Conservation (phyloP, 305 asterid genomes). For the Solanum hybrid region DNA sequence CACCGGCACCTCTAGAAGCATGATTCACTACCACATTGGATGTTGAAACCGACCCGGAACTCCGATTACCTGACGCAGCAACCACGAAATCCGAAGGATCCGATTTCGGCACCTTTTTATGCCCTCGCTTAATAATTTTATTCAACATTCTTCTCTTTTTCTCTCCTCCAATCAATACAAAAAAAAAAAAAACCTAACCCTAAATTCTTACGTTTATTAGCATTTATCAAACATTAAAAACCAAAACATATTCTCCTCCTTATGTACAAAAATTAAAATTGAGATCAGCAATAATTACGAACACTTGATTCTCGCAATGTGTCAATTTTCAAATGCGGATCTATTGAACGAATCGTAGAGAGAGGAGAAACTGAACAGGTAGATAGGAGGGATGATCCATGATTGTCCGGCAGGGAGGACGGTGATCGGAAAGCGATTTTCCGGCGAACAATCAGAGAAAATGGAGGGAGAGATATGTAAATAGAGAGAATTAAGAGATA, state of each 20-base stretch:
- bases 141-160: constrained; percentile 30
- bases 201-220: background rate
- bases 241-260: background rate
- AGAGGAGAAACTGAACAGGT: background rate
- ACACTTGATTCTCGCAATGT: constrained; percentile 1
- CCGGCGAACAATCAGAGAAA: constrained; percentile 41
- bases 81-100: constrained; percentile 33
- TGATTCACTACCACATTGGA: constrained; percentile 54
- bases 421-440: constrained; percentile 21
- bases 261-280: background rate
- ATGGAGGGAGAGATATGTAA: constrained; percentile 10
- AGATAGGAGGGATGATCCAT: constrained; percentile 12
- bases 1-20: constrained; percentile 30
- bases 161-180: constrained; percentile 11
- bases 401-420: constrained; percentile 19
- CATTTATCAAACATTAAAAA: background rate
- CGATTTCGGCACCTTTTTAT: constrained; percentile 63
- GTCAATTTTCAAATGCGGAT: background rate
- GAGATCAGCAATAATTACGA: constrained; percentile 6
- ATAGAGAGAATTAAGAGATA: constrained; percentile 12
- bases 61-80: constrained; percentile 17
- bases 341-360: background rate
- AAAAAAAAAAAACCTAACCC: constrained; percentile 35
- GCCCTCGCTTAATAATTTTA: constrained; percentile 68
- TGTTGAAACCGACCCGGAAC: constrained; percentile 38